Evolutionary conservation across 306 rosid genomes (phyloP).

Genomic region (Pterocarpus santalinus): DNA sequence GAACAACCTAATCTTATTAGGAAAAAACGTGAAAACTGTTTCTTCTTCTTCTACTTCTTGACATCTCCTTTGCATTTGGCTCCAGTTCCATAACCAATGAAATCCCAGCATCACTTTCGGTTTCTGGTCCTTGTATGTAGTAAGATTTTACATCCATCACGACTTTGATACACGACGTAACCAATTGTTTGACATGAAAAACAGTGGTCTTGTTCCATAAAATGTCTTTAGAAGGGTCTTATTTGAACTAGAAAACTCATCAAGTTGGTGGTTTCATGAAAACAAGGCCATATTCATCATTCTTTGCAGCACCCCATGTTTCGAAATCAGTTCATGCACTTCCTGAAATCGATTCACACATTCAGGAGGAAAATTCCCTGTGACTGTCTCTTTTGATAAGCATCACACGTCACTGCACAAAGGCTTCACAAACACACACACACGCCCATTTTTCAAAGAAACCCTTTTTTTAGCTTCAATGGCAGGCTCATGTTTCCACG

Average conservation of each 20-base stretch:
- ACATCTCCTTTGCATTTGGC: constrained; percentile 50
- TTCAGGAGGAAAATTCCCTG: constrained; percentile 79
- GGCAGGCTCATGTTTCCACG: constrained; percentile 78
- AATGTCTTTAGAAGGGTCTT: constrained; percentile 37
- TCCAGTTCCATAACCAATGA: constrained; percentile 56
- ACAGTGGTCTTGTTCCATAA: constrained; percentile 39
- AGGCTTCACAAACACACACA: not conserved
- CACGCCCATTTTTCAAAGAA: too few relatives aligned
- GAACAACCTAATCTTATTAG: constrained; percentile 70
- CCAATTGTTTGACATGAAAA: constrained; percentile 14
- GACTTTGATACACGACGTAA: constrained; percentile 40
- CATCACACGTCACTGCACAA: not conserved
- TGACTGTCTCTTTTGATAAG: constrained; percentile 58
- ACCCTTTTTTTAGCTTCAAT: constrained; percentile 45
- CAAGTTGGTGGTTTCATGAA: not conserved
- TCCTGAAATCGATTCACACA: constrained; percentile 76
- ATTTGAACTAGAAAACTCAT: constrained; percentile 45
- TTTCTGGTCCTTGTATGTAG: constrained; percentile 16
- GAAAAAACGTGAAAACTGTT: constrained; percentile 60
- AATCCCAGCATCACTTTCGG: constrained; percentile 23
- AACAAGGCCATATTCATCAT: constrained; percentile 32
- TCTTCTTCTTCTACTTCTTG: constrained; percentile 43
- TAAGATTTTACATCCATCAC: not conserved
- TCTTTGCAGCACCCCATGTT: constrained; percentile 65
- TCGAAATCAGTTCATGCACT: constrained; percentile 83